Evolutionary conservation across 176 grass and related monocot genomes (phyloP), one percentile per base, ranked within the genome.

Genomic region (Oryza australiensis): DNA sequence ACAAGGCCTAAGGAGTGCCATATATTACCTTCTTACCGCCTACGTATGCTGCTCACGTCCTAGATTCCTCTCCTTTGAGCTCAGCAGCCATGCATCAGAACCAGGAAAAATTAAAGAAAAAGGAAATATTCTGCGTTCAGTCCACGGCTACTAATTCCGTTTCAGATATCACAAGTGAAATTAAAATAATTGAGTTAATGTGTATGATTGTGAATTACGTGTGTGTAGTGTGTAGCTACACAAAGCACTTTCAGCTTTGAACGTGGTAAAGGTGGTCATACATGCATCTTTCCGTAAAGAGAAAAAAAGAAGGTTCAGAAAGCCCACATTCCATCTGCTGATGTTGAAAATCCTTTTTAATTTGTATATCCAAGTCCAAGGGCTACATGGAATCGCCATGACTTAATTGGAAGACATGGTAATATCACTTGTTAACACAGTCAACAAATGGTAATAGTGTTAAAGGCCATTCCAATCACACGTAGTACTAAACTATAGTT

Each of bases 251-350:
- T 29, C 38, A 80, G 26, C 76, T 80, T 76, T 85, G 76, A 41
- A 9, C 30, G 49, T 48, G 62, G 62, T 64, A 83, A 75, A 84
- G 70, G 64, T 76, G 64, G 87, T 66, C 74, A 0, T 14, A 9
- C 14, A 8, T 48, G 57, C 66, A 43, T 70, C 77, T 85, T 85
- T 80, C 53, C 70, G n/a, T 4, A 81, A 80, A 89, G 87, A 15
- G 76, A 85, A 46, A 79, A 35, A 37, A 37, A 51, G 68, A 49
- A 70, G 62, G 38, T 60, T 75, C 37, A 63, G 38, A 84, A 88
- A 73, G 76, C 16, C 48, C 45, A 59, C 70, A 66, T 46, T 80
- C 70, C 42, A 55, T 75, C 40, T 32, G 42, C 64, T 37, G 35
- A 37, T 37, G 53, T 64, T 38, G 24, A 41, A 18, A 73, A 75